Base-by-base conservation (phyloP, 2,329 filamentous ascomycete genomes). In the Teratosphaeriaceae sp. region DNA sequence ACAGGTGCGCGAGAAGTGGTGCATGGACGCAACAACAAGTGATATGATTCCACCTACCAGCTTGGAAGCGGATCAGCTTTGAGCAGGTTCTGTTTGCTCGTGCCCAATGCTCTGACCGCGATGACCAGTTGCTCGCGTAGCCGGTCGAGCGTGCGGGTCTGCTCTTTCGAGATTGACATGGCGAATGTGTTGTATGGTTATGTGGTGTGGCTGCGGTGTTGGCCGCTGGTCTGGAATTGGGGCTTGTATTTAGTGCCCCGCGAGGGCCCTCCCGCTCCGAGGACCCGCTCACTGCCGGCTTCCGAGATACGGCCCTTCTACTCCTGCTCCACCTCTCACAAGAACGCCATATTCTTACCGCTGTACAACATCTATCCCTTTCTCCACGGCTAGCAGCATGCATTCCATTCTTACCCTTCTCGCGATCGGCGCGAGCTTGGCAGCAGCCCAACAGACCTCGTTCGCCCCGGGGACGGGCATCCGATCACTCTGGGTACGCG, bases 61-160 rank as follows among this genome's bases (percentile, higher is more conserved):
- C 59, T 48, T 29, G 58, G 61, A 13, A 63, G 51, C 5, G 57
- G 54, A 35, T 62, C 57, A 42, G 51, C 49, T 21, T 42, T 46
- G 42, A 54, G 48, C 21, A 65, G 55, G 35, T 62, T 54, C 16
- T 38, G 37, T 22, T 48, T 48, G 24, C 60, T 40, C 2, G 53
- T 45, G 19, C 36, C 45, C 16, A 64, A 18, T 34, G 18, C 15
- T 18, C 15, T 18, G 3, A 18, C 31, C 15, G 31, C 31, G 15
- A 34, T 12, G 15, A 18, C 6, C 15, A 34, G 31, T 12, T 58
- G 56, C 44, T 55, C 54, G 22, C 61, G 60, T 43, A 63, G 47
- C 34, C 58, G 54, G 39, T 63, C 60, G 23, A 64, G 50, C 16
- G 58, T 51, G 15, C 50, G 49, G 15, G 59, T 36, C 13, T 59